phyloP scores from a whole-genome alignment of 23 red algal species.

The Cyanidiococcus yangmingshanensis region DNA sequence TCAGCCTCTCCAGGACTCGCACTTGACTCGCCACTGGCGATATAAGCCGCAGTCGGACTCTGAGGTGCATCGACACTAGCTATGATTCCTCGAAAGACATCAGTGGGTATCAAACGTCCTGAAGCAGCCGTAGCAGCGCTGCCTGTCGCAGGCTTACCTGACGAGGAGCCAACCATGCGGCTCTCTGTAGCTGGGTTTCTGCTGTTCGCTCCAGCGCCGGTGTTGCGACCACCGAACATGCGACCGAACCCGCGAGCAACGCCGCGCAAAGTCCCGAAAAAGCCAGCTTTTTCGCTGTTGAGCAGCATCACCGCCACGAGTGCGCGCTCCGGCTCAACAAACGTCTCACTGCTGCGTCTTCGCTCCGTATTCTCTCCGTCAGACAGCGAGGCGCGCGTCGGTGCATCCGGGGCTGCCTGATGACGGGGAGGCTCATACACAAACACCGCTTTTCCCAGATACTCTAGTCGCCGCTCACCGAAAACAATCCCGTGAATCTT shows the following conservation, averaged over 20 bases:
- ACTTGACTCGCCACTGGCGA: not conserved
- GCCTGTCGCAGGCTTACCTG: not conserved
- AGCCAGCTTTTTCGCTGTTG: slow-evolving; percentile 1
- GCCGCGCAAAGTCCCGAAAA: not conserved
- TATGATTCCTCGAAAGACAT: slow-evolving; percentile 7
- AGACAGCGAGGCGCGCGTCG: not conserved
- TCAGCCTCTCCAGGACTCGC: not conserved
- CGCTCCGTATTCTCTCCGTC: not conserved
- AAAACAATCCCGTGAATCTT: slow-evolving; percentile 27
- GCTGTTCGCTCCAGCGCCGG: not conserved
- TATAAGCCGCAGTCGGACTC: not conserved
- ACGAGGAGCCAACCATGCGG: not conserved
- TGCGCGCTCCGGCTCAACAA: not conserved
- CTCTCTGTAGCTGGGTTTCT: not conserved
- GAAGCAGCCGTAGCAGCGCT: not conserved
- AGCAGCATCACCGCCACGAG: slow-evolving; percentile 15
- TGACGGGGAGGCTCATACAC: not conserved
- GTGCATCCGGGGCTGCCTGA: not conserved
- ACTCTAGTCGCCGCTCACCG: slow-evolving; percentile 4
- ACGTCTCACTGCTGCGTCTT: not conserved
- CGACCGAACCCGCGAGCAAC: not conserved
- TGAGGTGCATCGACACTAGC: not conserved
- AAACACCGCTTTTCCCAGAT: slow-evolving; percentile 7
- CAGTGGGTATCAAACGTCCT: not conserved
- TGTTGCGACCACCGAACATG: slow-evolving; percentile 12